phyloP scores from a whole-genome alignment of 176 grass and related monocot genomes.

The Aegilops bicornis region DNA sequence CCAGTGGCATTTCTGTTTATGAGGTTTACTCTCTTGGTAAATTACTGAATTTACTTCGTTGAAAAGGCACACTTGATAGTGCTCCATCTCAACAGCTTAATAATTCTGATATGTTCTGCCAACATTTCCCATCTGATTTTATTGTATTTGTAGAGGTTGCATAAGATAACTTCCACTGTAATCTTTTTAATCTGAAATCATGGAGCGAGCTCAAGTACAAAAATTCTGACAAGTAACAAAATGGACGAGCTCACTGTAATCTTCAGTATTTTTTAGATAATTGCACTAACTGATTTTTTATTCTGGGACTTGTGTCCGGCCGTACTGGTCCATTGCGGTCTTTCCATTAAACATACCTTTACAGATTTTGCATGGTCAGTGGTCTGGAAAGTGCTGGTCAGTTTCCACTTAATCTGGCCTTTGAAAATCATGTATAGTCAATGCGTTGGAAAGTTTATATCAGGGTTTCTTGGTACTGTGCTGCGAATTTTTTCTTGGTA shows the following conservation, averaged over 20 bases:
- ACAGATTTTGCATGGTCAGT: constrained; percentile 26
- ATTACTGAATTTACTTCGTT: not conserved
- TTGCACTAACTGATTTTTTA: not conserved
- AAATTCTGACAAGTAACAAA: not conserved
- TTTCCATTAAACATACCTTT: constrained; percentile 33
- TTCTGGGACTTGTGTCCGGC: not conserved
- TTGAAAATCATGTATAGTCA: constrained; percentile 25
- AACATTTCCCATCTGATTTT: not conserved
- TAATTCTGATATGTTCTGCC: not conserved
- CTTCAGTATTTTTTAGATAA: not conserved
- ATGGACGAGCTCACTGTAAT: no score
- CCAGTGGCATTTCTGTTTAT: not conserved
- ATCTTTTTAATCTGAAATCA: not conserved
- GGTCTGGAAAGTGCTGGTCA: constrained; percentile 38
- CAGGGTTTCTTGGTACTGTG: constrained; percentile 25
- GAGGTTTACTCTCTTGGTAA: not conserved
- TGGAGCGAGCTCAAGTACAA: not conserved
- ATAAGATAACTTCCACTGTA: not conserved
- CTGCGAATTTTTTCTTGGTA: constrained; percentile 28
- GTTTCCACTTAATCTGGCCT: constrained; percentile 38
- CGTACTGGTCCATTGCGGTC: constrained; percentile 18
- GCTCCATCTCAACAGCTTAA: not conserved
- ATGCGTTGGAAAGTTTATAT: constrained; percentile 36
- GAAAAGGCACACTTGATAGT: not conserved
- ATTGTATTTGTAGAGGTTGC: constrained; percentile 8